phyloP scores from a whole-genome alignment of 1,139 yeast genomes.

The Saccharomycopsis crataegensis region DNA sequence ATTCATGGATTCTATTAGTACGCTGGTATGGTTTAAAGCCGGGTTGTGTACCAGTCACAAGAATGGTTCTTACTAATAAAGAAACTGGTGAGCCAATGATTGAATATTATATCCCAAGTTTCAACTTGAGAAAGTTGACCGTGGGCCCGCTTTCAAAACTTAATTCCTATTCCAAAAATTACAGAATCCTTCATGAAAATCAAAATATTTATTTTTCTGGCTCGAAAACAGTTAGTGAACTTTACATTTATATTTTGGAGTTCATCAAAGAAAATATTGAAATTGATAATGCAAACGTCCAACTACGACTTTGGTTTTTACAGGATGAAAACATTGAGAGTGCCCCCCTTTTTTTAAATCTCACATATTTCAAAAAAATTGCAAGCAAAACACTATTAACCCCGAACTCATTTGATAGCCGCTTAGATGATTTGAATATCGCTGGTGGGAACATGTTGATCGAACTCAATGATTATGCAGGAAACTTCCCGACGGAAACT shows the following conservation, averaged over 20 bases:
- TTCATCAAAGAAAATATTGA: conserved; percentile 3
- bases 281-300: not conserved
- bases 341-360: conserved; percentile 8
- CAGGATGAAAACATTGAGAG: conserved; percentile 5
- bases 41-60: conserved; percentile 36
- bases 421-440: conserved; percentile 2
- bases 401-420: not conserved
- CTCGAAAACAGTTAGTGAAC: conserved; percentile 23
- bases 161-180: conserved; percentile 5
- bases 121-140: conserved; percentile 44
- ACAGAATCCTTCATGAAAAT: conserved; percentile 18
- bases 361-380: conserved; percentile 9
- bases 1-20: conserved; percentile 36
- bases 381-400: conserved; percentile 3
- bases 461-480: conserved; percentile 11
- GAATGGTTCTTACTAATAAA: conserved; percentile 37
- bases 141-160: conserved; percentile 23
- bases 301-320: conserved; percentile 11
- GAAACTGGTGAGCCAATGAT: conserved; percentile 36
- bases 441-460: conserved; percentile 14
- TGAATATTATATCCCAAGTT: conserved; percentile 47
- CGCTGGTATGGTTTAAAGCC: conserved; percentile 49
- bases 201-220: conserved; percentile 21
- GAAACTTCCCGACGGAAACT: conserved; percentile 13
- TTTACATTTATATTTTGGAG: conserved; percentile 21